Evolutionary conservation across 2,329 filamentous ascomycete genomes (phyloP), one percentile per base, ranked within the genome.

Genomic region (Talaromyces sp.): DNA sequence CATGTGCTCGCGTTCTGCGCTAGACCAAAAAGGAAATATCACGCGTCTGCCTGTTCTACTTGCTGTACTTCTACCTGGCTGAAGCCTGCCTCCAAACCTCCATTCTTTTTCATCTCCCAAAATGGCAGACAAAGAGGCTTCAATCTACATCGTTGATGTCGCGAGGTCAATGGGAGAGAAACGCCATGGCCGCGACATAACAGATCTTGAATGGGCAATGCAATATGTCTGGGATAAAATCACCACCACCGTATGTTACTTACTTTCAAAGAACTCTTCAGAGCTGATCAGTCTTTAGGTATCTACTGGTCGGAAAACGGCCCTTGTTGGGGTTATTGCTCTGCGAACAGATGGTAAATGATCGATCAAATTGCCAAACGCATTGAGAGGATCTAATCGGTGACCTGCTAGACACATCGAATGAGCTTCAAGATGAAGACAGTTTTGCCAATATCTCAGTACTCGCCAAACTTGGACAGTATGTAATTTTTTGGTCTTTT

Each of bases 201-300:
- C 88, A 3, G 89, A 97, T 70, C 82, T 99, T 16, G 90, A 97
- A 55, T 99, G 88, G 85, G 84, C 86, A 43, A 86, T 97, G 85
- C 85, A 85, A 57, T 99, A 96, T 74, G 83, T 97, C 45, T 99
- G 93, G 92, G 93, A 97, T 79, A 94, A 90, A 70, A 89, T 95
- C 61, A 87, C 87, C 4, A 84, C 83, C 7, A 90, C 86, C 3
- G 87, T 91, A 72, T 74, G 81, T 41, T 71, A 70, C 19, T 47
- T 49, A 10, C n/a, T 3, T 33, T 7, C 7, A 10, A 10, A 43
- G 35, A 32, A 29, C 20, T 51, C 16, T 17, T 51, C 22, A 55
- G 22, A 17, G 5, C 27, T 17, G 14, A 44, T 11, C 1, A 3
- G 9, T 19, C 1, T 37, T 22, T 20, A 84, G 80, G 78, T 85